Base-by-base conservation (phyloP, 2,329 filamentous ascomycete species). In the Calonectria fujianensis region DNA sequence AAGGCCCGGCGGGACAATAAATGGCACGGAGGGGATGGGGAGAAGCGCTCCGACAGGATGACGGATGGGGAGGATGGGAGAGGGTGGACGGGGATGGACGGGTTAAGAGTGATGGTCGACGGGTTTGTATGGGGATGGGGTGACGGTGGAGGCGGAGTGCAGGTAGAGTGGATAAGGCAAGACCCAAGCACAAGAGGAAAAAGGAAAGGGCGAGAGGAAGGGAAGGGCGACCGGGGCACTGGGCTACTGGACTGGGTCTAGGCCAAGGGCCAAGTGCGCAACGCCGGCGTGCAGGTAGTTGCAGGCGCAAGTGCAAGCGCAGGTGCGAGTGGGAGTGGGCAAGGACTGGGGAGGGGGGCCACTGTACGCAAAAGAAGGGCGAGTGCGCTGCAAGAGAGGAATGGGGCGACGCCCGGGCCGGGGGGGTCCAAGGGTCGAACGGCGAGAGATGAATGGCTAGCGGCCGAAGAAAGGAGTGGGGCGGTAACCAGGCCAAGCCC, bases 71-170 rank as follows among this genome's bases (percentile, higher is more conserved):
- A 66, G 37, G 50, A 66, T 69, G 59, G 64, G 68, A 64, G 65
- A 61, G 51, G 32, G 57, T 48, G 66, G 75, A 69, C 65, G 72
- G 64, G 67, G 73, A 51, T 70, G 74, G 77, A 75, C 64, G 71
- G 71, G 65, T 75, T 77, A 79, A 73, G 41, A 59, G 29, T 32
- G 64, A 51, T 31, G 72, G 78, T 73, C 66, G 67, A 74, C 75
- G 61, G 41, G 61, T 72, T 69, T 50, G 54, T 69, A 73, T 75
- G 70, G 70, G 70, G 66, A 75, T 75, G 67, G 68, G 76, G 74
- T 72, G 75, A 79, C 75, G 78, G 74, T 74, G 75, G 75, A 77
- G 75, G 72, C 72, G 72, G 72, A 72, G 72, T 66, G 74, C 64
- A 70, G 70, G 69, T 66, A 71, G 74, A 76, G 75, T 70, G 76